Evolutionary conservation across 2,329 filamentous ascomycete species (phyloP).

Genomic region (Pseudogymnoascus sp.): DNA sequence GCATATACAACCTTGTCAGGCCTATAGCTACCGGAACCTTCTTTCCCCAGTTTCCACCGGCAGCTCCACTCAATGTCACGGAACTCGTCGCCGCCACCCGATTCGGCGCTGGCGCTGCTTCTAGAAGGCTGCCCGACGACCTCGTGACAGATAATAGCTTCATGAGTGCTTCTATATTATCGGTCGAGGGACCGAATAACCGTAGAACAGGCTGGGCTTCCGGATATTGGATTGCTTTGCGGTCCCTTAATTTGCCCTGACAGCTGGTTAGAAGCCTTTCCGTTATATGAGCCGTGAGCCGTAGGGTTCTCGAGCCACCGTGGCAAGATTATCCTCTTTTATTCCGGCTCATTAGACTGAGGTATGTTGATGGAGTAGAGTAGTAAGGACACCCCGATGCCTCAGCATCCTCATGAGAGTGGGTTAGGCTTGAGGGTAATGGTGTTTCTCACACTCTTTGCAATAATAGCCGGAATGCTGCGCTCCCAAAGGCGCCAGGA

Average conservation of each 20-base stretch:
- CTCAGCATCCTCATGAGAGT: neutral
- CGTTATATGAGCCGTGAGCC: neutral
- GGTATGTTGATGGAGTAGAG: neutral
- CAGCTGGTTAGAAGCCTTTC: neutral
- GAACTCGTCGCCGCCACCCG: neutral
- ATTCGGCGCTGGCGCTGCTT: neutral
- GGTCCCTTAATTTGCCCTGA: neutral
- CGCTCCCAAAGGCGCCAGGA: neutral
- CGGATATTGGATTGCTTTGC: neutral
- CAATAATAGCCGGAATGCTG: neutral
- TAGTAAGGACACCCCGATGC: neutral
- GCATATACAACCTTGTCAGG: neutral
- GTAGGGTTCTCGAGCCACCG: neutral
- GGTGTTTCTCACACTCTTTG: neutral
- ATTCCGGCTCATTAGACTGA: neutral
- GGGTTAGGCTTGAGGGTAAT: neutral
- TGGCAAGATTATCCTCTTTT: neutral
- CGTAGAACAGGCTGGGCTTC: constrained; percentile 4
- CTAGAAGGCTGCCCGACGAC: neutral
- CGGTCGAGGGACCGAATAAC: neutral
- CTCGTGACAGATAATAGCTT: neutral
- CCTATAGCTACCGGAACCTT: constrained; percentile 5
- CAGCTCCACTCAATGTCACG: neutral
- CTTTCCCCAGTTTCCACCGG: constrained; percentile 1
- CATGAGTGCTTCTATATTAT: neutral